Conservation (phyloP, 2,329 filamentous ascomycete species). For the Cercospora canescens region DNA sequence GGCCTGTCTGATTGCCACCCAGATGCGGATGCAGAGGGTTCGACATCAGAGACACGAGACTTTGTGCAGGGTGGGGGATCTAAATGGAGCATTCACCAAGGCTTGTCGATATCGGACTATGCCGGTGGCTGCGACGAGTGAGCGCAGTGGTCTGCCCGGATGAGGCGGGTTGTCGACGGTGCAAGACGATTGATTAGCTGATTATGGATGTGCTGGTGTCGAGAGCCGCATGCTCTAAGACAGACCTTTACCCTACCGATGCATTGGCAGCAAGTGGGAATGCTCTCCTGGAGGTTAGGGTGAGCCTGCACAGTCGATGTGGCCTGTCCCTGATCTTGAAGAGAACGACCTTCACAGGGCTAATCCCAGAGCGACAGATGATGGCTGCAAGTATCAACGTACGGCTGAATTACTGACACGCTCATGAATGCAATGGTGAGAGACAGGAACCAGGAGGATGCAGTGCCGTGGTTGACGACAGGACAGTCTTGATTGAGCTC, state of each 20-base stretch:
- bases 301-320: not conserved
- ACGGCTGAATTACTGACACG: not conserved
- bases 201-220: too few species aligned
- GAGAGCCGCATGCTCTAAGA: too few species aligned
- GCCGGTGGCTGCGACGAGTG: not conserved
- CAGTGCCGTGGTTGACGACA: not conserved
- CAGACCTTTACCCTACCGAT: not conserved
- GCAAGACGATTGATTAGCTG: not conserved
- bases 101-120: conserved; percentile 13
- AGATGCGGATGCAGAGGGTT: conserved; percentile 10
- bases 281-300: not conserved
- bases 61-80: conserved; percentile 14
- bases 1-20: conserved; percentile 13
- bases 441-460: not conserved
- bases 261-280: not conserved
- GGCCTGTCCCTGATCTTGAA: not conserved
- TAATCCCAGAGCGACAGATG: not conserved
- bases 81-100: conserved; percentile 10
- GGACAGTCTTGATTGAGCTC: not conserved
- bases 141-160: not conserved
- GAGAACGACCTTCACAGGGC: not conserved
- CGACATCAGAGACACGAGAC: not conserved
- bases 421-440: too few species aligned
- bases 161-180: not conserved
- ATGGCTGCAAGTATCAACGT: not conserved